phyloP scores from a whole-genome alignment of 305 asterid genomes.

The Stenogyne calaminthoides region DNA sequence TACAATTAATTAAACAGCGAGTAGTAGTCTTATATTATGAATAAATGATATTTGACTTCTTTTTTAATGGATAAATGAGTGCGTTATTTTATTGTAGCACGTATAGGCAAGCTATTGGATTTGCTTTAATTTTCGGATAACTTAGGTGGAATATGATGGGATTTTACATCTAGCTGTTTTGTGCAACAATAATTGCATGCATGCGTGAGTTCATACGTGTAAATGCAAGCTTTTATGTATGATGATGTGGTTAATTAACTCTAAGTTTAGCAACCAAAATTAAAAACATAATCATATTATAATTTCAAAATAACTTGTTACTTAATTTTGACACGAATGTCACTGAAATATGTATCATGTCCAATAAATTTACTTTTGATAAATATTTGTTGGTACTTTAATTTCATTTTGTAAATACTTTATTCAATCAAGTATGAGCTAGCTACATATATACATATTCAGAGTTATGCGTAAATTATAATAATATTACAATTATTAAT shows the following conservation, averaged over 20 bases:
- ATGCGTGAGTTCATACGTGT: conserved; percentile 33
- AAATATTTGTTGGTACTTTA: too few species aligned
- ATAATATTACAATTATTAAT: too few species aligned
- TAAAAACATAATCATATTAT: too few species aligned
- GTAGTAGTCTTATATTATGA: conserved; percentile 30
- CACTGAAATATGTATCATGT: too few species aligned
- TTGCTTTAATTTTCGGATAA: conserved; percentile 3
- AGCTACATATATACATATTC: too few species aligned
- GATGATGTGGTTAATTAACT: too few species aligned
- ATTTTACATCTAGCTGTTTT: neutral
- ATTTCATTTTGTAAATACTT: too few species aligned
- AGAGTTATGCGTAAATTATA: too few species aligned
- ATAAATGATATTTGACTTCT: neutral
- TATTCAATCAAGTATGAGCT: too few species aligned
- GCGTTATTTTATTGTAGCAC: conserved; percentile 9
- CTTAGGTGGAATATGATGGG: conserved; percentile 17
- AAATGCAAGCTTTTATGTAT: neutral
- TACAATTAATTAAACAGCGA: conserved; percentile 11
- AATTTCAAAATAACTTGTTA: too few species aligned
- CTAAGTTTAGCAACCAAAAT: too few species aligned
- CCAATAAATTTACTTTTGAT: too few species aligned
- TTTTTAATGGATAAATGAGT: conserved; percentile 37
- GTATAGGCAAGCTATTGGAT: conserved; percentile 18
- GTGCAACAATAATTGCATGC: conserved; percentile 29
- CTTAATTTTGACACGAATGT: neutral